These are phyloP conservation scores for Didymella arachidicola DNA, from an alignment of 2,329 filamentous ascomycete genomes.

Conservation along the genomic window DNA sequence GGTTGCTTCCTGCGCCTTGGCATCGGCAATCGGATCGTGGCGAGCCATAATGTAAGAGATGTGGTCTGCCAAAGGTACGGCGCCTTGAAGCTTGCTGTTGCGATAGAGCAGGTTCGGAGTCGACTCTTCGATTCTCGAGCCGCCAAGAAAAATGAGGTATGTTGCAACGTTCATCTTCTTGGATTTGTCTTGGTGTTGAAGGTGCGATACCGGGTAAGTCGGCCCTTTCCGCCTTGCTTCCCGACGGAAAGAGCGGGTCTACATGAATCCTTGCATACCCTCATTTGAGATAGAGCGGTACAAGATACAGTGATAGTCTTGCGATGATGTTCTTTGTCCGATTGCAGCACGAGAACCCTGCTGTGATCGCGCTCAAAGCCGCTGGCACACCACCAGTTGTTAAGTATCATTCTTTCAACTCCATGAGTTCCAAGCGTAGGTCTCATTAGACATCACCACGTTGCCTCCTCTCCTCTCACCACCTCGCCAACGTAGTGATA, in stretches of 20 bases:
- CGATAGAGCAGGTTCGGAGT: neutral
- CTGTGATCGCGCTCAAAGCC: neutral
- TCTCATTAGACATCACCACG: constrained; percentile 2
- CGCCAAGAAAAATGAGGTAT: neutral
- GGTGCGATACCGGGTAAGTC: constrained; percentile 16
- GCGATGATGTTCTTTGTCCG: neutral
- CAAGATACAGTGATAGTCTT: neutral
- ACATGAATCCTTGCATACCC: neutral
- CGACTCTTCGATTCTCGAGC: neutral
- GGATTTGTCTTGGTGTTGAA: constrained; percentile 5
- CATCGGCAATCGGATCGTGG: constrained; percentile 38
- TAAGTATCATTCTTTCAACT: neutral
- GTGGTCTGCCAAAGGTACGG: neutral
- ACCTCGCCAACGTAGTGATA: constrained; percentile 2
- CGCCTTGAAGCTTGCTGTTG: neutral
- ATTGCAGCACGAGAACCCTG: neutral
- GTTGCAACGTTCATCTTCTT: neutral
- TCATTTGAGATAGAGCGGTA: neutral
- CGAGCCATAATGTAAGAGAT: constrained; percentile 1
- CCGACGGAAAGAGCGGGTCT: constrained; percentile 17
- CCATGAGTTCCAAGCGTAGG: constrained; percentile 3
- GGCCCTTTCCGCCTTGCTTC: constrained; percentile 13
- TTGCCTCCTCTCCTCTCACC: neutral
- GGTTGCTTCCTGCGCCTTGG: constrained; percentile 47
- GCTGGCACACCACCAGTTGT: neutral